These are phyloP conservation scores for Otatea glauca DNA, from an alignment of 176 grass and related monocot species.

Conservation along the genomic window DNA sequence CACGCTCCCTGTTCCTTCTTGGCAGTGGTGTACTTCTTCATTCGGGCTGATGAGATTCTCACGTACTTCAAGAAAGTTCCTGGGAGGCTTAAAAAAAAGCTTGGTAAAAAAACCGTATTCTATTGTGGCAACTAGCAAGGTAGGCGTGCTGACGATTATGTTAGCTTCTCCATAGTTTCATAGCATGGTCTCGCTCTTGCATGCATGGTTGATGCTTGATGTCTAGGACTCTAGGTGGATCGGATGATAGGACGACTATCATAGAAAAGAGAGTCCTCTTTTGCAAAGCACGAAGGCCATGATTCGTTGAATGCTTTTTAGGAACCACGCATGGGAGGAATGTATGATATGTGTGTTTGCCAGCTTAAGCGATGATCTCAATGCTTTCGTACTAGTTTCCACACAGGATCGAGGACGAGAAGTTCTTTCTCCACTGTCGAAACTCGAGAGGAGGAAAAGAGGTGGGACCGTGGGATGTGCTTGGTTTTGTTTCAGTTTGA, in stretches of 20 bases:
- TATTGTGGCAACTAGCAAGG: neutral
- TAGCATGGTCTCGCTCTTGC: neutral
- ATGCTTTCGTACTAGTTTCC: neutral
- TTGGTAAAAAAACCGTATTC: neutral
- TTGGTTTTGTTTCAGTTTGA: neutral
- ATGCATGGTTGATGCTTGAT: conserved; percentile 6
- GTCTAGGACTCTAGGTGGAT: neutral
- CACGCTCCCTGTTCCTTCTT: neutral
- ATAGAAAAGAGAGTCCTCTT: neutral
- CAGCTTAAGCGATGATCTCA: neutral
- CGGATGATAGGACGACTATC: neutral
- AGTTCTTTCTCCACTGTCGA: neutral
- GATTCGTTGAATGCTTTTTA: conserved; percentile 42
- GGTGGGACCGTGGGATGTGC: too few species aligned
- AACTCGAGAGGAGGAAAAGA: neutral
- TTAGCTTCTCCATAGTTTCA: neutral
- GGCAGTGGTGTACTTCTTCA: neutral
- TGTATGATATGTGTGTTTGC: neutral
- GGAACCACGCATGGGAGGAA: conserved; percentile 42
- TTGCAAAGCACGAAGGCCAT: conserved; percentile 20
- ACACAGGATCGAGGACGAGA: neutral
- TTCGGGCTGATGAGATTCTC: conserved; percentile 42
- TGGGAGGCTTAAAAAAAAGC: neutral
- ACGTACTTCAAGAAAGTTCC: conserved; percentile 37
- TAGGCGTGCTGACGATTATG: neutral